Evolutionary conservation across 352 stramenopile species (phyloP).

Genomic region (Phytophthora melonis): DNA sequence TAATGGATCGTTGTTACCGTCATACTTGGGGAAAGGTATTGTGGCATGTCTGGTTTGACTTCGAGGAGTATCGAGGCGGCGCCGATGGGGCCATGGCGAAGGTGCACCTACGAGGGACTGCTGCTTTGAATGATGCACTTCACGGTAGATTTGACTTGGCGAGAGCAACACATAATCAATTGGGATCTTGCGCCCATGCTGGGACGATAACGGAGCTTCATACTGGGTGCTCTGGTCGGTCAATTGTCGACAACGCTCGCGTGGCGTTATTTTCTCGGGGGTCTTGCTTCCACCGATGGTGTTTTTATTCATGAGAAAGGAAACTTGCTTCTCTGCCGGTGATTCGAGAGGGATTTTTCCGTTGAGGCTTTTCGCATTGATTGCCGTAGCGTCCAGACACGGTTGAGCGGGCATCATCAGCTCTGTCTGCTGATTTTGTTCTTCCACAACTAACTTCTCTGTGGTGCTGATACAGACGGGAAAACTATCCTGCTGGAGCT

Average conservation of each 20-base stretch:
- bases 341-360: too few species aligned
- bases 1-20: background rate
- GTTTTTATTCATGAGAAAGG: background rate
- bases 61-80: constrained; percentile 9
- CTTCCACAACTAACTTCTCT: too few species aligned
- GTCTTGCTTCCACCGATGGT: too few species aligned
- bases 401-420: too few species aligned
- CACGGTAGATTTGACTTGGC: constrained; percentile 36
- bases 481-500: background rate
- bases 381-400: too few species aligned
- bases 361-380: too few species aligned
- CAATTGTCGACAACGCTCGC: background rate
- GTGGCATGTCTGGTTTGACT: constrained; percentile 3
- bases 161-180: constrained; percentile 35
- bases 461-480: background rate
- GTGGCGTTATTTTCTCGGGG: background rate
- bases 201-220: constrained; percentile 1
- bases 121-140: constrained; percentile 25
- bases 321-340: too few species aligned
- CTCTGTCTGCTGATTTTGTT: too few species aligned
- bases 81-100: constrained; percentile 29
- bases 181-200: constrained; percentile 21
- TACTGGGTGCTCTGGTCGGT: constrained; percentile 30
- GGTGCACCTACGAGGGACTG: background rate
- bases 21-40: background rate